Evolutionary conservation across 2,329 filamentous ascomycete genomes (phyloP).

Genomic region (Knoxdaviesia proteae): DNA sequence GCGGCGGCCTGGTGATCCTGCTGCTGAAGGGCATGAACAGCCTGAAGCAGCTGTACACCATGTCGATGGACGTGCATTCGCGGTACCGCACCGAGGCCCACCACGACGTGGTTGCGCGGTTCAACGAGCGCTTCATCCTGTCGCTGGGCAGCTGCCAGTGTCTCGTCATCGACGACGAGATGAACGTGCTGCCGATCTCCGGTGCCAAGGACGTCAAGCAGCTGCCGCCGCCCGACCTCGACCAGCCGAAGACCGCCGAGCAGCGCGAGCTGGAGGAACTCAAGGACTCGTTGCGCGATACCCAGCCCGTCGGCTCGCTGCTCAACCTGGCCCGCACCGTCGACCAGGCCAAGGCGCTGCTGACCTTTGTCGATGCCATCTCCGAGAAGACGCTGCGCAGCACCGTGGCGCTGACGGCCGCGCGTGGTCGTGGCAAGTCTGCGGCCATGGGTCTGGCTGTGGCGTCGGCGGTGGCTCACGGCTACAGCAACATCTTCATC

Average conservation of each 20-base stretch:
- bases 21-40: constrained; percentile 92
- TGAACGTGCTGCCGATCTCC: constrained; percentile 93
- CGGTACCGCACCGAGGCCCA: constrained; percentile 93
- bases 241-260: constrained; percentile 50
- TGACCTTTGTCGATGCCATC: constrained; percentile 92
- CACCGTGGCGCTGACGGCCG: constrained; percentile 84
- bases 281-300: constrained; percentile 72
- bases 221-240: constrained; percentile 54
- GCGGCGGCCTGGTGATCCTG: constrained; percentile 75
- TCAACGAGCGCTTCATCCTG: constrained; percentile 93
- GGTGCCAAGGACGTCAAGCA: constrained; percentile 78
- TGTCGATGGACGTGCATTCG: constrained; percentile 96
- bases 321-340: constrained; percentile 73
- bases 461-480: constrained; percentile 81
- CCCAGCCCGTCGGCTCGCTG: constrained; percentile 67
- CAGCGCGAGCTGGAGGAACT: constrained; percentile 64
- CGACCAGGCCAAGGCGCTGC: constrained; percentile 89
- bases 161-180: constrained; percentile 88
- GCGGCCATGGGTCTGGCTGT: constrained; percentile 88
- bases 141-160: constrained; percentile 93
- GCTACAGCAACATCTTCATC: constrained; percentile 98
- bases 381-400: constrained; percentile 86
- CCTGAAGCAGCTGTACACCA: constrained; percentile 86
- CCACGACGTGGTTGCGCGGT: constrained; percentile 79
- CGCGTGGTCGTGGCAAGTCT: constrained; percentile 88